Percentiles rank a stretch among this genome's conserved stretches.
These are phyloP conservation scores for Jamesozyma rosinii DNA, from an alignment of 805 yeast genomes.

Conservation along the genomic window DNA sequence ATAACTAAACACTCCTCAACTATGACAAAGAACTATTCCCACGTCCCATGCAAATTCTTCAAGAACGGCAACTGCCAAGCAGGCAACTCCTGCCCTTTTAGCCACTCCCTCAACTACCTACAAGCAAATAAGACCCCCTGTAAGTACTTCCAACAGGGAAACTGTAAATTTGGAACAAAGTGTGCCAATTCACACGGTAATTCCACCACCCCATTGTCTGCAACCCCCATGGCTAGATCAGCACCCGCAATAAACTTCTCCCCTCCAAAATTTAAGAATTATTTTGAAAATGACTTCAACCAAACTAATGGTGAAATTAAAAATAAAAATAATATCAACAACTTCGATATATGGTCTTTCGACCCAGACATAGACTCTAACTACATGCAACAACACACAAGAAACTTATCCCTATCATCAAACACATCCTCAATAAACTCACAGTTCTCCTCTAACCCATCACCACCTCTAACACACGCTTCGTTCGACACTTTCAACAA, in stretches of 20 bases:
- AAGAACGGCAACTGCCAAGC: constrained; percentile 93
- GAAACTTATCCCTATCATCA: neutral
- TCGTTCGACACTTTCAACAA: neutral
- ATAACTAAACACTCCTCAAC: constrained; percentile 22
- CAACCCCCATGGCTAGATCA: neutral
- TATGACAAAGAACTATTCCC: constrained; percentile 37
- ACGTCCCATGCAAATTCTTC: constrained; percentile 93
- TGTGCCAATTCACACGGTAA: constrained; percentile 82
- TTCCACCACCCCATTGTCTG: neutral
- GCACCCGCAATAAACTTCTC: neutral
- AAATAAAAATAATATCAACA: neutral
- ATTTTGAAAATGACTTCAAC: neutral
- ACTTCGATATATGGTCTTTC: neutral
- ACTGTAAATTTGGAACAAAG: constrained; percentile 87
- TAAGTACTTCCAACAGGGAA: constrained; percentile 92
- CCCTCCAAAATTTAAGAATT: neutral
- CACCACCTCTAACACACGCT: neutral
- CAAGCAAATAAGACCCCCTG: constrained; percentile 44
- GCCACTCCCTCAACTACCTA: constrained; percentile 60
- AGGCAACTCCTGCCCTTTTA: constrained; percentile 83
- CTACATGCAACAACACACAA: neutral
- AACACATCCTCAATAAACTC: neutral
- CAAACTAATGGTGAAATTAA: neutral
- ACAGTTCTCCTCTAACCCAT: neutral
- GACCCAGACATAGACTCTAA: neutral